A percentile compares a stretch with the other conserved stretches of the same genome.
Evolutionary conservation across 2,329 filamentous ascomycete species (phyloP).

Genomic region (Pseudophaeomoniella oleicola): DNA sequence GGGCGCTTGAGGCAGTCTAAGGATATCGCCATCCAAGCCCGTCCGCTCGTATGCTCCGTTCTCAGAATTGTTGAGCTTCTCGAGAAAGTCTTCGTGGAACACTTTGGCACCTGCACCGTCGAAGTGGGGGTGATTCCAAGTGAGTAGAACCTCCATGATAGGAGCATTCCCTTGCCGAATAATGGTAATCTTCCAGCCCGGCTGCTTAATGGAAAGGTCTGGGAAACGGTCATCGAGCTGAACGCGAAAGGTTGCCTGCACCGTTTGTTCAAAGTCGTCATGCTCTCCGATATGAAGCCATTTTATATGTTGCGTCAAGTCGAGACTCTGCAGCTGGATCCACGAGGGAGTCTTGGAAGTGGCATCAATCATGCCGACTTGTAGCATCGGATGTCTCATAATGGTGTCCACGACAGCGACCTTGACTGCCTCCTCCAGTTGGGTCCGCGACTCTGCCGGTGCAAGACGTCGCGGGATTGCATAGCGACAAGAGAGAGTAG

Average conservation of each 20-base stretch:
- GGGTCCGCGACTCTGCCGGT: constrained; percentile 9
- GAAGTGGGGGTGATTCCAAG: constrained; percentile 12
- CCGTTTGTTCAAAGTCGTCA: constrained; percentile 10
- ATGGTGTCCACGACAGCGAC: constrained; percentile 12
- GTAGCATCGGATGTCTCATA: constrained; percentile 11
- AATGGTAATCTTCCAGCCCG: constrained; percentile 11
- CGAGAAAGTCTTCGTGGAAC: constrained; percentile 13
- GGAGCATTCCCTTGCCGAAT: constrained; percentile 10
- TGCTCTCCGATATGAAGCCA: constrained; percentile 1
- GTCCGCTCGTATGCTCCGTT: constrained; percentile 8
- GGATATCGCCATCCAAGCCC: constrained; percentile 11
- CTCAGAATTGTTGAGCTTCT: constrained; percentile 13
- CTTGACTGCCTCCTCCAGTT: constrained; percentile 10
- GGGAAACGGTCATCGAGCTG: constrained; percentile 12
- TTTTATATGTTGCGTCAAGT: background rate
- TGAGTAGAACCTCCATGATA: constrained; percentile 6
- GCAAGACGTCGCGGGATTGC: constrained; percentile 9
- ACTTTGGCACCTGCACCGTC: constrained; percentile 11
- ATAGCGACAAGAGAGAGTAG: constrained; percentile 12
- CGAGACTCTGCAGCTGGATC: background rate
- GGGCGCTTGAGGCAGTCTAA: constrained; percentile 11
- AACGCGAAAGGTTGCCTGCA: constrained; percentile 12
- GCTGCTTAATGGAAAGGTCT: constrained; percentile 10
- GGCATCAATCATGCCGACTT: constrained; percentile 8
- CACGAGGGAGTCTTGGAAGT: constrained; percentile 9